Percentiles rank a stretch among this genome's conserved stretches.
Evolutionary conservation across 768 basidiomycete genomes (phyloP).

Genomic region (Phaeotremella skinneri): DNA sequence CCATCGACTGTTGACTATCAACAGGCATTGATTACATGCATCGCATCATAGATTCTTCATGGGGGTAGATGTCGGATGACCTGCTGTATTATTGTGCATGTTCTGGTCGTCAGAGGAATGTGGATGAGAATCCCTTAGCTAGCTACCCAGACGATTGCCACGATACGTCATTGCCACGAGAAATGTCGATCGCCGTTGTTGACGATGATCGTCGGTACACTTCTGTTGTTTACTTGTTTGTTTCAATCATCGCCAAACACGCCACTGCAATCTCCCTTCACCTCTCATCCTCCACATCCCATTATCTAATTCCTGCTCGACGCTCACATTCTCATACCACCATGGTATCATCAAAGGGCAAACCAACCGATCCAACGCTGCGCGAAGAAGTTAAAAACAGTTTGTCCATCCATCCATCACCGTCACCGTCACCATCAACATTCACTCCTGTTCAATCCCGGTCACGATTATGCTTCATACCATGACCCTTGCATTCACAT

Average conservation of each 20-base stretch:
- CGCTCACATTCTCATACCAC: slow-evolving; percentile 9
- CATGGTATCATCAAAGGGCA: slow-evolving; percentile 50
- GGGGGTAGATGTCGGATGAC: too few species aligned
- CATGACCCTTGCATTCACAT: too few species aligned
- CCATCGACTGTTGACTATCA: background rate
- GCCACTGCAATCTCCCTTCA: background rate
- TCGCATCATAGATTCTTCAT: too few species aligned
- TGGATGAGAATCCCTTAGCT: too few species aligned
- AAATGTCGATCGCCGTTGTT: background rate
- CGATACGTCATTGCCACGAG: background rate
- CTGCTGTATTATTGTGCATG: too few species aligned
- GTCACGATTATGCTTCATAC: too few species aligned
- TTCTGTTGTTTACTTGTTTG: background rate
- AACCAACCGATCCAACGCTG: slow-evolving; percentile 48
- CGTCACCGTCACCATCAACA: too few species aligned
- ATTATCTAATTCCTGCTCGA: background rate
- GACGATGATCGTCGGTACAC: background rate
- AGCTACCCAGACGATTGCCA: background rate
- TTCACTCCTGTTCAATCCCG: too few species aligned
- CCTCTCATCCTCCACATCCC: background rate
- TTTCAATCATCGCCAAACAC: background rate
- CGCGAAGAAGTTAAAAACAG: slow-evolving; percentile 47
- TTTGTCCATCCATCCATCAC: slow-evolving; percentile 24
- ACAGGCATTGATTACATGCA: background rate
- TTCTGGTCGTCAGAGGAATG: too few species aligned